A percentile compares a stretch with the other conserved stretches of the same genome.
Conservation (phyloP, 129 eudicot genomes). For the Gnaphalium uliginosum region DNA sequence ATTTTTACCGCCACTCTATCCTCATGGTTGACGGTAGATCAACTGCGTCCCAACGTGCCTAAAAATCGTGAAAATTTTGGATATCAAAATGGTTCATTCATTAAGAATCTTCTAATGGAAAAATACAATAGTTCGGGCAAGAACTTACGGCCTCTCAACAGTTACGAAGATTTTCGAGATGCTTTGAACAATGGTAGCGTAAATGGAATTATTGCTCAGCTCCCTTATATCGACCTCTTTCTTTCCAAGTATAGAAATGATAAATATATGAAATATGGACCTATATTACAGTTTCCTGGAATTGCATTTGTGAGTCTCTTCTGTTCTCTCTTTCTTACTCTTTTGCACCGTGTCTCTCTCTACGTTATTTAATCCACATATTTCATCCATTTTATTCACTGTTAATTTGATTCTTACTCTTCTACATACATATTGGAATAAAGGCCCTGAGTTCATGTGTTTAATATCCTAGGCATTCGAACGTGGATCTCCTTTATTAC, state of each 20-base stretch:
- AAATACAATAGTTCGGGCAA: not conserved
- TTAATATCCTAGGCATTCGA: slow-evolving; percentile 28
- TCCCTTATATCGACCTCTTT: slow-evolving; percentile 27
- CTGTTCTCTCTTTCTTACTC: not conserved
- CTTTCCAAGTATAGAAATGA: slow-evolving; percentile 25
- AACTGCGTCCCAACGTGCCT: slow-evolving; percentile 18
- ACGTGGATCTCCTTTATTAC: slow-evolving; percentile 19
- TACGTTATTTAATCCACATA: not conserved
- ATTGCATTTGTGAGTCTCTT: slow-evolving; percentile 31
- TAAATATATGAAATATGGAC: slow-evolving; percentile 26
- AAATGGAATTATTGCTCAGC: slow-evolving; percentile 8
- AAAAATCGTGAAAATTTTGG: slow-evolving; percentile 1
- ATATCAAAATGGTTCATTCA: slow-evolving; percentile 17
- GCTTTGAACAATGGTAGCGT: slow-evolving; percentile 19
- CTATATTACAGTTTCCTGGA: slow-evolving; percentile 32
- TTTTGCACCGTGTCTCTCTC: not conserved
- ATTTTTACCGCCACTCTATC: slow-evolving; percentile 25
- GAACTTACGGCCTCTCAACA: slow-evolving; percentile 5
- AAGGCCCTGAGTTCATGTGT: not conserved
- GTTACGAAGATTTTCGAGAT: slow-evolving; percentile 15
- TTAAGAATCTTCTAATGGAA: not conserved
- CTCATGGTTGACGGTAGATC: slow-evolving; percentile 27
- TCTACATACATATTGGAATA: not conserved
- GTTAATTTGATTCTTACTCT: not conserved
- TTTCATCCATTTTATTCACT: not conserved